Conservation (phyloP, 2,329 filamentous ascomycete species). For the Arthroderma uncinatum region DNA sequence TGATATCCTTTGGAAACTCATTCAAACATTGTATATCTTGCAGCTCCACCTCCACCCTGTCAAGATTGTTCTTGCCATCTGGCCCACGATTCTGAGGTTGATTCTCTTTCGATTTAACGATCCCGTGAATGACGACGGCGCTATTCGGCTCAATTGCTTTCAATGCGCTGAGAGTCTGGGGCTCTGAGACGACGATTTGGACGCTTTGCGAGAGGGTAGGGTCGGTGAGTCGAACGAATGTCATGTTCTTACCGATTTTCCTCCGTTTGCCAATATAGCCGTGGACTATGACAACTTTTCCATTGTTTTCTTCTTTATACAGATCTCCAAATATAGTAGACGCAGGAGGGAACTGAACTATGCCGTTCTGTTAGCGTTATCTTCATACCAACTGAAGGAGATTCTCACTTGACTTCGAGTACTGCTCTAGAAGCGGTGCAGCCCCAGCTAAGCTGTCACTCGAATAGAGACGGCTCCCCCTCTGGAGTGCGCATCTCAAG, state of each 20-base stretch:
- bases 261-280: constrained; percentile 63
- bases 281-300: constrained; percentile 44
- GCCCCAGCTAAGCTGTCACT: constrained; percentile 8
- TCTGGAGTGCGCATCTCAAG: constrained; percentile 7
- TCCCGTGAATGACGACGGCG: constrained; percentile 45
- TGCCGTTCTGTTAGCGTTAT: neutral
- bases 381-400: neutral
- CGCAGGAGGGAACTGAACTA: constrained; percentile 39
- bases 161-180: constrained; percentile 31
- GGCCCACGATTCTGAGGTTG: neutral
- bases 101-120: constrained; percentile 31
- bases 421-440: neutral
- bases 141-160: constrained; percentile 40
- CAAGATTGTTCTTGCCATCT: constrained; percentile 17
- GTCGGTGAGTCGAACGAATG: constrained; percentile 53
- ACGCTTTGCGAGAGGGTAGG: constrained; percentile 36
- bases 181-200: constrained; percentile 38
- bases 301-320: constrained; percentile 22
- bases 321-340: constrained; percentile 33
- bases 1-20: constrained; percentile 60
- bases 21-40: constrained; percentile 58
- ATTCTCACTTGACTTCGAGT: constrained; percentile 28
- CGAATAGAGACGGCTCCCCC: constrained; percentile 7
- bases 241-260: constrained; percentile 56
- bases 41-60: constrained; percentile 49